Evolutionary conservation across 306 rosid genomes (phyloP), one percentile per base, ranked within the genome.

Genomic region (Aeschynomene evenia): DNA sequence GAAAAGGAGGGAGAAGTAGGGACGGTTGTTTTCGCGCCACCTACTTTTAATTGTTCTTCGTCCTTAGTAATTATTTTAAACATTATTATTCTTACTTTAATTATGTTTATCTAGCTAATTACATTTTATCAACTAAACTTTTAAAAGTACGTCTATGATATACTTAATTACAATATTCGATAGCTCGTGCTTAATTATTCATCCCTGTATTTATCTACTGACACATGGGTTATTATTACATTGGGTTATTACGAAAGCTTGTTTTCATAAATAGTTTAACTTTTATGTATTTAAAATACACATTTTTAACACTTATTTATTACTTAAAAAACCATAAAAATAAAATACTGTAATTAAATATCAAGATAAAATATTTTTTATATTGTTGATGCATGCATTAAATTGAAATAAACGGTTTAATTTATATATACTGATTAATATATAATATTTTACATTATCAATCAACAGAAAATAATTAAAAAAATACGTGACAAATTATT

Each of bases 21-120:
- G 72, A 39, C 74, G 7, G 80, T 81, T 84, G 68, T 63, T 85
- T 84, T 86, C 83, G 90, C 95, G 96, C 96, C 95, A 82, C 87
- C 92, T 70, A 71, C 78, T 79, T 50, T 43, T 64, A 43, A 63
- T 68, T 56, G 49, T 12, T 50, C 60, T 15, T 37, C 9, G 8
- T 15, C 19, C 51, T 45, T 50, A 14, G 28, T 39, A 21, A 34
- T 6, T 1, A 28, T 13, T 39, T 51, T 21, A 16, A 2, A 28
- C 31, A 28, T 28, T 43, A 13, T 43, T 43, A 3, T 14, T 43
- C 0, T n/a, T 14, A 4, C 3, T 10, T 37, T 37, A 37, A 33
- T 33, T 33, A 5, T 33, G 6, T 56, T 29, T 53, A 52, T 36
- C 16, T 67, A 36, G 22, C 61, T 22, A 56, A n/a, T n/a, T n/a